phyloP scores from a whole-genome alignment of 139 green algal genomes.

The Desmodesmus armatus region DNA sequence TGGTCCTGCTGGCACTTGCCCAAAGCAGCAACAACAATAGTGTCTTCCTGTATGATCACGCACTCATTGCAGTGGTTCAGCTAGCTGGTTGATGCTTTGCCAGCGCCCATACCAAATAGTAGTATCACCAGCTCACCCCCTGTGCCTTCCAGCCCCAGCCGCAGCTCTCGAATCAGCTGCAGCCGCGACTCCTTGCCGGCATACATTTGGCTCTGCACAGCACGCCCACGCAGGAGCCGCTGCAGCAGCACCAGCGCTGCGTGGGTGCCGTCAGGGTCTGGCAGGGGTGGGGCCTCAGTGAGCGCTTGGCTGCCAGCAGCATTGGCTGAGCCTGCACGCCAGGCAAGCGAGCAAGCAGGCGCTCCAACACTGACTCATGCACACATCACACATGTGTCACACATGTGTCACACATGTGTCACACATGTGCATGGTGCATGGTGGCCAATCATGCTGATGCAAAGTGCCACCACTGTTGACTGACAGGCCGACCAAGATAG shows the following conservation, averaged over 20 bases:
- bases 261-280: constrained; percentile 33
- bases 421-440: not conserved
- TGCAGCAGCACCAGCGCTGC: constrained; percentile 78
- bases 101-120: not conserved
- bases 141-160: constrained; percentile 36
- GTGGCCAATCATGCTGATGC: not conserved
- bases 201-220: constrained; percentile 84
- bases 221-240: constrained; percentile 81
- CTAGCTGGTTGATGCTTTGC: too few relatives aligned
- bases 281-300: constrained; percentile 49
- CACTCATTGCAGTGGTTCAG: too few relatives aligned
- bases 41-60: too few relatives aligned
- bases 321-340: not conserved
- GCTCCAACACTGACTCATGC: not conserved
- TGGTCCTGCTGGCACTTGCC: too few relatives aligned
- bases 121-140: constrained; percentile 17
- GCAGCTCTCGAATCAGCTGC: constrained; percentile 75
- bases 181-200: constrained; percentile 64
- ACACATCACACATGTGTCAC: too few relatives aligned
- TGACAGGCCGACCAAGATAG: too few relatives aligned
- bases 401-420: too few relatives aligned
- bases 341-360: not conserved
- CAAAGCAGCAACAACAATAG: not conserved
- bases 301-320: not conserved
- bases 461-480: too few relatives aligned